Evolutionary conservation across 2,329 filamentous ascomycete genomes (phyloP), one percentile per base, ranked within the genome.

Genomic region (Colletotrichum sublineola): DNA sequence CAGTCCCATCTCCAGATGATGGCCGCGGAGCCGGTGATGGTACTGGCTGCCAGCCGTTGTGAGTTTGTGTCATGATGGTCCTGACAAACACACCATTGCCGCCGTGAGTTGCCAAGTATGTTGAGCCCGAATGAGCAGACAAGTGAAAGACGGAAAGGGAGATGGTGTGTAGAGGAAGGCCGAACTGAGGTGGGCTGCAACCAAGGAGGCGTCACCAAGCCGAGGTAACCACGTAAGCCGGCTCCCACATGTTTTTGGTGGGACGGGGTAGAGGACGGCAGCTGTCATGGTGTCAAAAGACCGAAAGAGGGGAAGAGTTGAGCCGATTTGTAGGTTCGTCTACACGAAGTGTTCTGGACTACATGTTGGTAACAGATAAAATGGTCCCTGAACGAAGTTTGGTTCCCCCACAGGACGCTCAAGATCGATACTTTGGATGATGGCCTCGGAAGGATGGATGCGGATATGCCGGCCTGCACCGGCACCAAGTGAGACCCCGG

Each of bases 391-490:
- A 9, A 11, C 20, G 46, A n/a, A 48, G 33, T 5, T 11, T 63
- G 33, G 12, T n/a, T 52, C 14, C 46, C 46, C 31, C 8, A 11
- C 38, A 55, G 67, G n/a, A n/a, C n/a, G 24, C 46, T 61, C 50
- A 67, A 67, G 31, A 24, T 40, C 33, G 42, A 50, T 24, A 12
- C 24, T 40, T 31, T 52, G 44, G 68, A 57, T 40, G 57, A 50
- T 44, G 68, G 42, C 15, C 50, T 68, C 69, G 52, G 69, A 36
- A 53, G 40, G 65, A 58, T 63, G 48, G 53, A 31, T 53, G 65
- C 63, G 65, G 66, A 20, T 33, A 40, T 60, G 6, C 20, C 69
- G 65, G 69, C 24, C 69, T 55, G 65, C 60, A 52, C 46, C n/a
- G 50, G 33, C 46, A 50, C 62, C 60, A 48, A 29, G 52, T 40